Percentiles rank a stretch among this genome's conserved stretches.
Evolutionary conservation across 306 rosid genomes (phyloP).

Genomic region (Acmispon strigosus): DNA sequence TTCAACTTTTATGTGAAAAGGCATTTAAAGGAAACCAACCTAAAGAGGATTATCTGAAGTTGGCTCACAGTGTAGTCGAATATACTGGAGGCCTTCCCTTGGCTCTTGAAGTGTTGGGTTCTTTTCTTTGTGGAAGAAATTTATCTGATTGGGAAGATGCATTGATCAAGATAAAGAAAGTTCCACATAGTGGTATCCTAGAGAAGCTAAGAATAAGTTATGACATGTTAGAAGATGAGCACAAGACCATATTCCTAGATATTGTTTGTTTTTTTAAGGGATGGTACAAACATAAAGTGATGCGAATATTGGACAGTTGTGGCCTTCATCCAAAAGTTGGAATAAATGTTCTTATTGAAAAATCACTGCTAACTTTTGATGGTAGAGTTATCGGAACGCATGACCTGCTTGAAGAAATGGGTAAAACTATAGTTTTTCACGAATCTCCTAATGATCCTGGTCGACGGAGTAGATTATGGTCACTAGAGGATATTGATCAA

Average conservation of each 20-base stretch:
- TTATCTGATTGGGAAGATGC: slow-evolving; percentile 5
- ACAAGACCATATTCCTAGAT: slow-evolving; percentile 12
- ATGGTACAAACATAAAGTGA: neutral
- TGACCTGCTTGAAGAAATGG: slow-evolving; percentile 22
- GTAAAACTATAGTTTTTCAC: neutral
- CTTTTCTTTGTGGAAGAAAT: neutral
- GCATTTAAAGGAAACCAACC: neutral
- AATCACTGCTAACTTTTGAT: neutral
- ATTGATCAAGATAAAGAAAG: neutral
- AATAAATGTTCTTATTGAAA: slow-evolving; percentile 11
- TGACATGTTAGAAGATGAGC: slow-evolving; percentile 3
- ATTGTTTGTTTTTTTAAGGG: slow-evolving; percentile 28
- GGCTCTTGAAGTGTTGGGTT: slow-evolving; percentile 20
- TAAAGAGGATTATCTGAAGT: neutral
- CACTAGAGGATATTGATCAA: neutral
- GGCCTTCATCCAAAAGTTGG: neutral
- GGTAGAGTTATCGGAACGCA: slow-evolving; percentile 2
- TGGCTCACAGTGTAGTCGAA: neutral
- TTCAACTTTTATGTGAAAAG: slow-evolving; percentile 8
- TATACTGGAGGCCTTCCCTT: slow-evolving; percentile 24
- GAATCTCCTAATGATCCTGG: neutral
- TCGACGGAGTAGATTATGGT: neutral
- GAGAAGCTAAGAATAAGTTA: slow-evolving; percentile 3
- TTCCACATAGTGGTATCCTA: neutral
- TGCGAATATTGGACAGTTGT: neutral